These are phyloP conservation scores for Beauveria varroae DNA, from an alignment of 2,329 filamentous ascomycete genomes.

Conservation along the genomic window DNA sequence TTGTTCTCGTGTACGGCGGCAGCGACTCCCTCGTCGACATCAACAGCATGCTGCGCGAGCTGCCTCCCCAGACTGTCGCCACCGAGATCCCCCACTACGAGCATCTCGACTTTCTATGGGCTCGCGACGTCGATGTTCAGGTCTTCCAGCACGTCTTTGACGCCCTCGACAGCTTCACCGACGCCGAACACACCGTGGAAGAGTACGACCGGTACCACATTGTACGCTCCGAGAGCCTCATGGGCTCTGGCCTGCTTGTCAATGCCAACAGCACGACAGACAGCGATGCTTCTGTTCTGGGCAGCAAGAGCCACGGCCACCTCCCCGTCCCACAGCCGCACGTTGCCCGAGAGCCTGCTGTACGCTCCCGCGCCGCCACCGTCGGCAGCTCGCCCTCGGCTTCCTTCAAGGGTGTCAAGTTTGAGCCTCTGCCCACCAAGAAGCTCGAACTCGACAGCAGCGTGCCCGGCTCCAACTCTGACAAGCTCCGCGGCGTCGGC, in stretches of 20 bases:
- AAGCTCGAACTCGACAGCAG: neutral
- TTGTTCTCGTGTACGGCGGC: slow-evolving; percentile 88
- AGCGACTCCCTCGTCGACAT: slow-evolving; percentile 94
- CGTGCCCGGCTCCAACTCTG: neutral
- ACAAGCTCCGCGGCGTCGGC: slow-evolving; percentile 7
- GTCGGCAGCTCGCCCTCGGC: neutral
- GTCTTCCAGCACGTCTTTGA: slow-evolving; percentile 92
- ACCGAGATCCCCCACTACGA: slow-evolving; percentile 89
- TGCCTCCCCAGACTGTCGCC: slow-evolving; percentile 77
- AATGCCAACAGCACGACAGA: slow-evolving; percentile 25
- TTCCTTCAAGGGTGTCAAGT: neutral
- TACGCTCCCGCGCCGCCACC: slow-evolving; percentile 9
- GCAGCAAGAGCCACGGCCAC: slow-evolving; percentile 16
- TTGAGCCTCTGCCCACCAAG: neutral
- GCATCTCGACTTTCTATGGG: slow-evolving; percentile 96
- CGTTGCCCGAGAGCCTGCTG: slow-evolving; percentile 20
- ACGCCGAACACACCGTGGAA: slow-evolving; percentile 49
- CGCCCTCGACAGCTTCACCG: slow-evolving; percentile 66
- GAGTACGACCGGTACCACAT: slow-evolving; percentile 52
- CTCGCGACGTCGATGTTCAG: slow-evolving; percentile 69
- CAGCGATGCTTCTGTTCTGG: slow-evolving; percentile 28
- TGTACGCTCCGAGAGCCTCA: slow-evolving; percentile 43
- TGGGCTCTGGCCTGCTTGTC: slow-evolving; percentile 29
- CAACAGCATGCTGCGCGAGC: slow-evolving; percentile 79
- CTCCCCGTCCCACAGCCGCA: slow-evolving; percentile 18